These are phyloP conservation scores for Saccharomycopsis javanensis DNA, from an alignment of 805 yeast species.

Conservation along the genomic window DNA sequence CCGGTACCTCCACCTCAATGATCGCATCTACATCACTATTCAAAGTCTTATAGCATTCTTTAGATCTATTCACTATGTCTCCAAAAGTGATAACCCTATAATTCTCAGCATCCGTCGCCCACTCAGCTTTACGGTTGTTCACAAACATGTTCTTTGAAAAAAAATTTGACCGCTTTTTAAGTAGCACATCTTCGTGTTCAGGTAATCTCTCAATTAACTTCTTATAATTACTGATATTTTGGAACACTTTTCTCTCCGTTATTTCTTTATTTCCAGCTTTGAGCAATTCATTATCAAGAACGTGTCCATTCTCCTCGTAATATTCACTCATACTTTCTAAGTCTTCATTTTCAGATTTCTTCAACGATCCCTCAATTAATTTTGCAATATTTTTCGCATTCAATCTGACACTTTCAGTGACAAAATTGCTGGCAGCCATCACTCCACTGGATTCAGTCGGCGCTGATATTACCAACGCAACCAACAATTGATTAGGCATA, in stretches of 20 bases:
- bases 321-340: constrained; percentile 8
- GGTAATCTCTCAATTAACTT: background rate
- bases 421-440: constrained; percentile 35
- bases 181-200: background rate
- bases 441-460: constrained; percentile 56
- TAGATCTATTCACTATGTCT: background rate
- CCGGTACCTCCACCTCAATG: constrained; percentile 6
- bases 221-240: constrained; percentile 12
- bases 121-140: background rate
- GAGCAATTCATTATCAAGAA: constrained; percentile 4
- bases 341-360: constrained; percentile 17
- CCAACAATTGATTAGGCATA: constrained; percentile 72
- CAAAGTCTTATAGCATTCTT: background rate
- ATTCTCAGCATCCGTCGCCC: background rate
- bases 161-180: background rate
- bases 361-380: constrained; percentile 38
- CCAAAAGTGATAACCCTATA: background rate
- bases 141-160: constrained; percentile 5
- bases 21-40: constrained; percentile 2
- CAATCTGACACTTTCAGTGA: constrained; percentile 47
- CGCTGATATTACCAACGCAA: constrained; percentile 44
- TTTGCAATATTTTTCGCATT: constrained; percentile 49
- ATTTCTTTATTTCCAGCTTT: constrained; percentile 1
- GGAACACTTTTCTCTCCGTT: constrained; percentile 10
- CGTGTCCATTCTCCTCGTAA: constrained; percentile 8